A percentile compares a stretch with the other conserved stretches of the same genome.
These are phyloP conservation scores for Dactylellina leptospora DNA, from an alignment of 2,329 filamentous ascomycete species.

Conservation along the genomic window DNA sequence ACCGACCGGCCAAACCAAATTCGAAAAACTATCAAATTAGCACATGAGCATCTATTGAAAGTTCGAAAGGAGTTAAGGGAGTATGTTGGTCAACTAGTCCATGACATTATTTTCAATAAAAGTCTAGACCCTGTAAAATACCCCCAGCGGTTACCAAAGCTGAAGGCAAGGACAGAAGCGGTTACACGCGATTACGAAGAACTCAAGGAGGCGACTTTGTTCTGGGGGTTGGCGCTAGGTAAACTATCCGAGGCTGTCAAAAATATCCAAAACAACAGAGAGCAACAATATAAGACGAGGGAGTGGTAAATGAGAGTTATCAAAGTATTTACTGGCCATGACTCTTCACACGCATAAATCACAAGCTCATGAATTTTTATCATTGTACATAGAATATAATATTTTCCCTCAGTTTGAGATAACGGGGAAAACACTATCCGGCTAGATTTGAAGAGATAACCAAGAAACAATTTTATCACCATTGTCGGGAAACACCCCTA, in stretches of 20 bases:
- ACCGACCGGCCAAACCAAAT: conserved; percentile 8
- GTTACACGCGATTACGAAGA: not conserved
- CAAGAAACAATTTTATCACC: too few relatives aligned
- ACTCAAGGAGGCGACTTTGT: not conserved
- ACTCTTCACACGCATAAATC: too few relatives aligned
- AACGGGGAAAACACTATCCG: too few relatives aligned
- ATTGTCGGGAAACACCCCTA: too few relatives aligned
- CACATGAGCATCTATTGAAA: not conserved
- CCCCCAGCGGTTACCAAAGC: conserved; percentile 3
- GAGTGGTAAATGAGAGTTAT: not conserved
- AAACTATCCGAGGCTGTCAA: conserved; percentile 9
- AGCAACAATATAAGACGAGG: not conserved
- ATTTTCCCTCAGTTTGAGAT: too few relatives aligned
- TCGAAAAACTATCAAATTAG: conserved; percentile 1
- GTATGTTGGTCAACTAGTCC: not conserved
- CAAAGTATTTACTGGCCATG: too few relatives aligned
- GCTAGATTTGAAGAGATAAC: too few relatives aligned
- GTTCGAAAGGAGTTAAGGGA: not conserved
- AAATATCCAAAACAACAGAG: conserved; percentile 2
- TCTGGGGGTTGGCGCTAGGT: not conserved
- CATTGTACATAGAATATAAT: too few relatives aligned
- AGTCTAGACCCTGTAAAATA: conserved; percentile 10
- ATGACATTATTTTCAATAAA: not conserved
- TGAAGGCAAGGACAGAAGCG: not conserved
- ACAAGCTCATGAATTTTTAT: too few relatives aligned